Percentiles rank a stretch among this genome's conserved stretches.
phyloP scores from a whole-genome alignment of 2,329 filamentous ascomycete species.

The Aciculosporium take region DNA sequence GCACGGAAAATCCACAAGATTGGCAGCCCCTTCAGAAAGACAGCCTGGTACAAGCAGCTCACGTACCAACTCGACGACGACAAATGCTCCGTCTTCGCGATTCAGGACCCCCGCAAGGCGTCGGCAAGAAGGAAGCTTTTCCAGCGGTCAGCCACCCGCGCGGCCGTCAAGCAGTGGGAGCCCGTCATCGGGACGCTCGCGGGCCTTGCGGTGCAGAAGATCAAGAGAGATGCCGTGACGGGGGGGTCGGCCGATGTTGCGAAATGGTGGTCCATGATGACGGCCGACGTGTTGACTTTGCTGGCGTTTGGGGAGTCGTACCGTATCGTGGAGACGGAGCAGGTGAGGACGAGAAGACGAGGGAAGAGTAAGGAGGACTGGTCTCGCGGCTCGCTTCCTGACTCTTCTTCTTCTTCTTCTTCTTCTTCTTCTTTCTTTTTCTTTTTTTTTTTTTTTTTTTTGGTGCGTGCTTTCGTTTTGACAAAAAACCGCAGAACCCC shows the following conservation, averaged over 20 bases:
- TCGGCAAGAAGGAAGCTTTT: slow-evolving; percentile 1
- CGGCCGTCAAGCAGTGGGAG: background rate
- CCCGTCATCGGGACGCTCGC: background rate
- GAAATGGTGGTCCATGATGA: slow-evolving; percentile 2
- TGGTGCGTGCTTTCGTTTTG: too few relatives aligned
- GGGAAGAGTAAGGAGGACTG: background rate
- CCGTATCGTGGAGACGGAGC: background rate
- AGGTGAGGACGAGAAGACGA: background rate
- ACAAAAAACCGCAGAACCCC: background rate
- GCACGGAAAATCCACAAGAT: background rate
- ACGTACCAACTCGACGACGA: background rate
- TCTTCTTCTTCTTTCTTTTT: too few relatives aligned
- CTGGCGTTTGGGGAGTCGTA: background rate
- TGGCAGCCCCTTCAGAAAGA: background rate
- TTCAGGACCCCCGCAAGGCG: background rate
- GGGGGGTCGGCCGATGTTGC: background rate
- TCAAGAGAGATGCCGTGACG: background rate
- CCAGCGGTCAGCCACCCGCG: background rate
- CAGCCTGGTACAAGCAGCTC: background rate
- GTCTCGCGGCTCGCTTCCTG: too few relatives aligned
- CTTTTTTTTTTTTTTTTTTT: too few relatives aligned
- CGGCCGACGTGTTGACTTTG: background rate
- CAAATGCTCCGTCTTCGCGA: background rate
- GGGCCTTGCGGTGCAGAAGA: background rate
- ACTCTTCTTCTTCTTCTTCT: too few relatives aligned